Evolutionary conservation across 768 basidiomycete genomes (phyloP), one percentile per base, ranked within the genome.

Genomic region (Collybiopsis confluens): DNA sequence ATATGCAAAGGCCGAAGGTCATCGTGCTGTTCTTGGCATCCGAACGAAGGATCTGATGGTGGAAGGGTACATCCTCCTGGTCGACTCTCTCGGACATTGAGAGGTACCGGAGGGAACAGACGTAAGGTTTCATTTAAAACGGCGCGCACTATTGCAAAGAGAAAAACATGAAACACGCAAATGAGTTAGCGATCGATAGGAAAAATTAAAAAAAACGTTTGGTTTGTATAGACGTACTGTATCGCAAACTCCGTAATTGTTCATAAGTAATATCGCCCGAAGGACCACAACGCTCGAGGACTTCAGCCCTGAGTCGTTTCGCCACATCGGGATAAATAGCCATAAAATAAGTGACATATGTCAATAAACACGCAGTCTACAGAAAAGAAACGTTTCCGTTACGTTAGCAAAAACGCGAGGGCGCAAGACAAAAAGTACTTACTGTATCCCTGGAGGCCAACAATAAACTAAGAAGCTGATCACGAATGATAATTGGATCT

Each of bases 391-490:
- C 41, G 27, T 35, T 41, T 44, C 54, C n/a, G n/a, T n/a, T n/a
- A n/a, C n/a, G n/a, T n/a, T n/a, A n/a, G n/a, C n/a, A n/a, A n/a
- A n/a, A n/a, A n/a, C n/a, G n/a, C n/a, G n/a, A n/a, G n/a, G n/a
- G n/a, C n/a, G n/a, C n/a, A n/a, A n/a, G 11, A 42, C 6, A 5
- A 42, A 9, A 11, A 21, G 10, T 38, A 72, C 80, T 44, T 40
- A 86, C 87, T 33, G 90, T 91, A 68, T 93, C 90, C 52, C 90
- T 70, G 21, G 87, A 79, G 4, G 90, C 90, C 10, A 92, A 71
- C 2, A 93, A 70, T 65, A 91, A 82, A 62, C 82, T 92, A 45
- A 92, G 73, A 11, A 92, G 67, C 58, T 92, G 86, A 68, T 92
- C 88, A 20, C 86, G 81, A 52, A 93, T 87, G 40, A 83, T 65